Percentiles rank a stretch among this genome's conserved stretches.
Conservation (phyloP, 192 early-diverging fungal species). For the Lobosporangium transversale region DNA sequence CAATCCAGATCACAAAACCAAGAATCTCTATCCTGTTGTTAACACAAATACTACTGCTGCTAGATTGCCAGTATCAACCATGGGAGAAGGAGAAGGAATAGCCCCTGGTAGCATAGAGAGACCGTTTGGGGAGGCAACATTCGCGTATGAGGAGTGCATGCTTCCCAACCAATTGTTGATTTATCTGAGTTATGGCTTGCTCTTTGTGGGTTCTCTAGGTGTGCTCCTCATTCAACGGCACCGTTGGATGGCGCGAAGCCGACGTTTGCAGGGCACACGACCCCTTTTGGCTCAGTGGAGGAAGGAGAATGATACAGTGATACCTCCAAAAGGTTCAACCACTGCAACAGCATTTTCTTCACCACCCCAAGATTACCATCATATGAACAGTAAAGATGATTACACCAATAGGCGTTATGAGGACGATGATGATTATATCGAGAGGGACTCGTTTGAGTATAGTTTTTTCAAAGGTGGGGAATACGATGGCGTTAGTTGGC, state of each 20-base stretch:
- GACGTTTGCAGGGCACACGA: not conserved
- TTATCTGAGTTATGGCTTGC: slow-evolving; percentile 42
- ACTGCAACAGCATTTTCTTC: slow-evolving; percentile 9
- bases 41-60: slow-evolving; percentile 27
- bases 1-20: slow-evolving; percentile 13
- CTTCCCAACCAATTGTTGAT: slow-evolving; percentile 76
- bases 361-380: not conserved
- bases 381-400: too few species aligned
- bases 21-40: slow-evolving; percentile 2
- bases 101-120: not conserved
- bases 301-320: not conserved
- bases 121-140: slow-evolving; percentile 27
- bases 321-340: slow-evolving; percentile 6
- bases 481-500: not conserved
- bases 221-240: slow-evolving; percentile 35
- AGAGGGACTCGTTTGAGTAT: not conserved
- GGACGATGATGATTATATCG: not conserved
- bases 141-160: slow-evolving; percentile 64
- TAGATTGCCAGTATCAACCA: slow-evolving; percentile 62
- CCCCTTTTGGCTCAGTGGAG: slow-evolving; percentile 20
- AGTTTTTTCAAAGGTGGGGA: not conserved
- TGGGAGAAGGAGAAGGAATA: too few species aligned
- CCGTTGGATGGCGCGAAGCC: slow-evolving; percentile 22
- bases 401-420: not conserved
- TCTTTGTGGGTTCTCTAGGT: slow-evolving; percentile 19